Evolutionary conservation across 2,329 filamentous ascomycete genomes (phyloP).

Genomic region (Cylindrodendrum hubeiense): DNA sequence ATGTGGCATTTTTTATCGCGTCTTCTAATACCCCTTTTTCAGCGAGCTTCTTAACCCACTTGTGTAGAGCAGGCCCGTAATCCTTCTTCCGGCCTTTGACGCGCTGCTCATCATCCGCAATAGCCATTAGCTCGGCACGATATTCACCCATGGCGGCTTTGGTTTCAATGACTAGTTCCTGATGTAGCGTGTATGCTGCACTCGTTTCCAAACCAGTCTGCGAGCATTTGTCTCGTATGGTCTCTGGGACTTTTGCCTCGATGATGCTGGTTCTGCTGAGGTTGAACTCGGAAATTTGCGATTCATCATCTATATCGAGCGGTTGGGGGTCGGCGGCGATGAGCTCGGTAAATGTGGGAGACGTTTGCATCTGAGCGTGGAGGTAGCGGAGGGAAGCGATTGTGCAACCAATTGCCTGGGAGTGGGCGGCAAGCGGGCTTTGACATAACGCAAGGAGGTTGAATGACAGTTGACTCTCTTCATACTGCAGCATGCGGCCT

Average conservation of each 20-base stretch:
- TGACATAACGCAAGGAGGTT: slow-evolving; percentile 81
- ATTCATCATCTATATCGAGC: slow-evolving; percentile 38
- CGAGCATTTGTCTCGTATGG: slow-evolving; percentile 29
- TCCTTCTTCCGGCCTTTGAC: slow-evolving; percentile 72
- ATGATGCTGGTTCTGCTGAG: slow-evolving; percentile 43
- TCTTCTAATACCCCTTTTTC: slow-evolving; percentile 71
- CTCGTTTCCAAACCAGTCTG: slow-evolving; percentile 22
- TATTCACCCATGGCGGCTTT: slow-evolving; percentile 59
- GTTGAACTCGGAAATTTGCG: slow-evolving; percentile 47
- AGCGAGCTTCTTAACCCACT: slow-evolving; percentile 77
- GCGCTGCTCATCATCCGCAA: slow-evolving; percentile 63
- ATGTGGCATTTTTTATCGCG: slow-evolving; percentile 45
- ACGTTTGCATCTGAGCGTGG: slow-evolving; percentile 45
- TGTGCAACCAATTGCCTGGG: slow-evolving; percentile 58
- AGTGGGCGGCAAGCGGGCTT: slow-evolving; percentile 69
- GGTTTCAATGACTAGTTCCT: slow-evolving; percentile 56
- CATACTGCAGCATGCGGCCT: slow-evolving; percentile 75
- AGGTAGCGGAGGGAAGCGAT: slow-evolving; percentile 56
- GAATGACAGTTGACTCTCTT: slow-evolving; percentile 77
- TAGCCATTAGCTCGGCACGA: slow-evolving; percentile 58
- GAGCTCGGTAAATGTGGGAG: slow-evolving; percentile 36
- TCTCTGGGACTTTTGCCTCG: slow-evolving; percentile 32
- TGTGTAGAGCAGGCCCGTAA: slow-evolving; percentile 76
- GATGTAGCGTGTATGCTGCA: slow-evolving; percentile 52
- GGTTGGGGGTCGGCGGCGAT: slow-evolving; percentile 35